Evolutionary conservation across 1,139 yeast species (phyloP).

Genomic region (Pichia sp.): DNA sequence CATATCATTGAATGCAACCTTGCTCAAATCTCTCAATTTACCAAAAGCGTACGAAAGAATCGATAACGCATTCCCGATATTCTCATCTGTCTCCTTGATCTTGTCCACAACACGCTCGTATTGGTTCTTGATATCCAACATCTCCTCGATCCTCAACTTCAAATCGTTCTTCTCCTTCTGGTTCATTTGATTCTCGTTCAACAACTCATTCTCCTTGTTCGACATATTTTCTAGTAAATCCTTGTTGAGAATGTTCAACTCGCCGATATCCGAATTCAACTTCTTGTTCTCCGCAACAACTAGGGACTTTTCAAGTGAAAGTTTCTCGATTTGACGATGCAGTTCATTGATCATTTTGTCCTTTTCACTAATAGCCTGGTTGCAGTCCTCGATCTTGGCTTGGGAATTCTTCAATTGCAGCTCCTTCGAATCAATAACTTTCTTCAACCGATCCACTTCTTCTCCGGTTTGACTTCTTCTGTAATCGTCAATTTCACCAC

Average conservation of each 20-base stretch:
- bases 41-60: slow-evolving; percentile 23
- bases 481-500: slow-evolving; percentile 22
- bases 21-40: slow-evolving; percentile 38
- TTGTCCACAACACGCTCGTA: slow-evolving; percentile 31
- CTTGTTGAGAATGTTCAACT: slow-evolving; percentile 44
- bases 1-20: slow-evolving; percentile 36
- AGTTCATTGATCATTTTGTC: slow-evolving; percentile 28
- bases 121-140: slow-evolving; percentile 46
- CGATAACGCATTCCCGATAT: slow-evolving; percentile 20
- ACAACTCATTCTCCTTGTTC: slow-evolving; percentile 58
- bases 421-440: slow-evolving; percentile 30
- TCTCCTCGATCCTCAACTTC: slow-evolving; percentile 45
- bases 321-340: slow-evolving; percentile 29
- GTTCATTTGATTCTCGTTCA: slow-evolving; percentile 49
- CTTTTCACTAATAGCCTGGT: slow-evolving; percentile 28
- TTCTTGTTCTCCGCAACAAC: slow-evolving; percentile 31
- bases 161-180: slow-evolving; percentile 50
- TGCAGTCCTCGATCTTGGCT: slow-evolving; percentile 18
- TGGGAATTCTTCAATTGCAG: slow-evolving; percentile 14
- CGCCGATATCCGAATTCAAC: slow-evolving; percentile 28
- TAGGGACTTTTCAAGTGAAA: slow-evolving; percentile 30
- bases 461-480: slow-evolving; percentile 27
- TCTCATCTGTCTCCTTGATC: slow-evolving; percentile 29
- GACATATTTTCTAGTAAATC: slow-evolving; percentile 67
- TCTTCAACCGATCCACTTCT: slow-evolving; percentile 23